Evolutionary conservation across 1,284 basidiomycete species (phyloP), one percentile per base, ranked within the genome.

Genomic region (Nidula niveotomentosa): DNA sequence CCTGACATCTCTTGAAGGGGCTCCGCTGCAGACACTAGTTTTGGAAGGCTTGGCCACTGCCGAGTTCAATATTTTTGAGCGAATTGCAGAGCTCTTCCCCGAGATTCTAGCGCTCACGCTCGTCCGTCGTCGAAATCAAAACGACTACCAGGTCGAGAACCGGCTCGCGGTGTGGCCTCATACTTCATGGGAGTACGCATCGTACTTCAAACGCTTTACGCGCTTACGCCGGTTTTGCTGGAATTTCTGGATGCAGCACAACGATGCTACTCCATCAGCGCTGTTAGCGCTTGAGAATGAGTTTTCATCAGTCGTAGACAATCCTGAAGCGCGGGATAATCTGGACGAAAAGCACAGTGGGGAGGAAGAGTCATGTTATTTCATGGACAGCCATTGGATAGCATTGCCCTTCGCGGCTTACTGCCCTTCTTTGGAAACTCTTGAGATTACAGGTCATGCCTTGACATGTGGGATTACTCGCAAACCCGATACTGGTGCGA

Each of bases 11-110:
- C 43, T 64, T 3, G 49, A 49, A 35, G 43, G 43, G 7, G 54
- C 59, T 8, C 57, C 58, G 1, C 47, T 64, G 3, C 53, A 62
- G 36, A 56, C 62, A 1, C 60, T 64, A 8, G 62, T 47, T 10
- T 10, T 47, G 13, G 45, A 47, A 23, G 45, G 45, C 10, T 18
- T 47, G 12, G 18, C 13, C n/a, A 47, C 13, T 18, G 45, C 45
- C 3, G 45, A 47, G 45, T 47, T 47, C 45, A 10, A 0, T 18
- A 10, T 62, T 17, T 49, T 64, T 1, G 60, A 64, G 46, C 57
- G 60, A n/a, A 53, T 64, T 6, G 56, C 59, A 6, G 54, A 61
- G 8, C 45, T 47, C 45, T 47, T 47, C 45, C 45, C 45, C 3
- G n/a, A 47, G 23, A 3, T 47, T 13, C 10, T 47, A 2, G 45